Evolutionary conservation across 306 rosid genomes (phyloP).

Genomic region (Vigna reflexopilosa): DNA sequence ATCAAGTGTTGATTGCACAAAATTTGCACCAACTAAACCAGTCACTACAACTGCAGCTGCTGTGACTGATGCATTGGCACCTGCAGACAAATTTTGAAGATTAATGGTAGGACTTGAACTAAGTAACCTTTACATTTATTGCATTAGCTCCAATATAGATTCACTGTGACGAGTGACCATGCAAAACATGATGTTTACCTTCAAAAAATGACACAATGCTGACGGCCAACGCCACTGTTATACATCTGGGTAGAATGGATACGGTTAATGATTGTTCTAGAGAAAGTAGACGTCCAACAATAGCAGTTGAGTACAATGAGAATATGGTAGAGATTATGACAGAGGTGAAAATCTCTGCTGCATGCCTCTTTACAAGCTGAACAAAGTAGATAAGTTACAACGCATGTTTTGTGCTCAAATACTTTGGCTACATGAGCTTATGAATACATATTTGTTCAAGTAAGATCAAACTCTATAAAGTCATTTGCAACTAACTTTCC

Average conservation of each 20-base stretch:
- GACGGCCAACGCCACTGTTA: constrained; percentile 85
- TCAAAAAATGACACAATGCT: constrained; percentile 81
- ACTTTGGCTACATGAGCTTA: background rate
- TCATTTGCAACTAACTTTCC: background rate
- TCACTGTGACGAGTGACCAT: background rate
- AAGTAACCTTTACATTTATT: background rate
- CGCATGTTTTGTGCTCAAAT: background rate
- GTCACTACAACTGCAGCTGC: constrained; percentile 79
- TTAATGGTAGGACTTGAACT: background rate
- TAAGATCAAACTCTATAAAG: constrained; percentile 1
- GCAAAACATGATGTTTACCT: constrained; percentile 53
- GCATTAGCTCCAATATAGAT: background rate
- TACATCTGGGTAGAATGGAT: constrained; percentile 84
- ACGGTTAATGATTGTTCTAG: constrained; percentile 74
- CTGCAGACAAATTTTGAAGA: constrained; percentile 48
- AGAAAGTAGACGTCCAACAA: constrained; percentile 77
- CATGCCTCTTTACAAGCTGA: constrained; percentile 90
- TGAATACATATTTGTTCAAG: constrained; percentile 13
- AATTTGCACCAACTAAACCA: constrained; percentile 87
- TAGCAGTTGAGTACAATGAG: constrained; percentile 87
- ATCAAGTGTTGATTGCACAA: constrained; percentile 77
- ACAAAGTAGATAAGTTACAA: constrained; percentile 23
- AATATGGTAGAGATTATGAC: constrained; percentile 72
- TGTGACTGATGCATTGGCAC: constrained; percentile 77
- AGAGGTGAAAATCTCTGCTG: constrained; percentile 89